Evolutionary conservation across 202 grass and related monocot genomes (phyloP).

Genomic region (Saccharum hybrid): DNA sequence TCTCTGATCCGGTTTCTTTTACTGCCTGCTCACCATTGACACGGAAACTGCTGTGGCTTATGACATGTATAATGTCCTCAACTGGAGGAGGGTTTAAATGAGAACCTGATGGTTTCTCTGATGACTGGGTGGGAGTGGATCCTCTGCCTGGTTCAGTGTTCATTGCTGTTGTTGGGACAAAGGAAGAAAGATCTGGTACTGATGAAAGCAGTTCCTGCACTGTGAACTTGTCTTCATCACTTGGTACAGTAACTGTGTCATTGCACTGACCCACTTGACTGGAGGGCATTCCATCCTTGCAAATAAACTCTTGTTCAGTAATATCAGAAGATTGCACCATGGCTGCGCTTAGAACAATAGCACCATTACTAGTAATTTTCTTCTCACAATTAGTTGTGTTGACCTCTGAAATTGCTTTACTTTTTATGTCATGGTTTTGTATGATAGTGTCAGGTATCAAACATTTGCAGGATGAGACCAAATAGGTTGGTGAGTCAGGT

Average conservation of each 20-base stretch:
- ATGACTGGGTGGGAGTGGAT: slow-evolving; percentile 42
- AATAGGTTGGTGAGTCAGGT: slow-evolving; percentile 51
- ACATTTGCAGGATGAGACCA: slow-evolving; percentile 43
- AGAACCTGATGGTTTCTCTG: slow-evolving; percentile 52
- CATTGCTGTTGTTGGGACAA: slow-evolving; percentile 51
- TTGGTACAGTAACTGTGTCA: slow-evolving; percentile 39
- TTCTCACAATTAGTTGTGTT: slow-evolving; percentile 59
- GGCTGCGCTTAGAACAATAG: slow-evolving; percentile 41
- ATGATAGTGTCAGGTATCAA: slow-evolving; percentile 40
- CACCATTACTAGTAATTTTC: slow-evolving; percentile 52
- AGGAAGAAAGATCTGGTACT: slow-evolving; percentile 56
- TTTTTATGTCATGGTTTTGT: slow-evolving; percentile 51
- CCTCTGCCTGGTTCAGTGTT: slow-evolving; percentile 38
- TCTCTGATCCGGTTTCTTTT: slow-evolving; percentile 47
- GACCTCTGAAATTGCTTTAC: slow-evolving; percentile 52
- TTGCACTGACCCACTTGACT: slow-evolving; percentile 43
- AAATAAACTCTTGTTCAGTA: slow-evolving; percentile 59
- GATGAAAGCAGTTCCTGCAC: slow-evolving; percentile 87
- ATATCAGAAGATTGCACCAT: slow-evolving; percentile 55
- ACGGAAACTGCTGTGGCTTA: slow-evolving; percentile 72
- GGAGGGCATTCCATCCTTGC: slow-evolving; percentile 61
- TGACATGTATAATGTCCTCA: slow-evolving; percentile 86
- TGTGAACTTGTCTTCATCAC: slow-evolving; percentile 81
- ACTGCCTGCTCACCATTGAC: slow-evolving; percentile 55
- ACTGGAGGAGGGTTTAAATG: slow-evolving; percentile 61